Conservation (phyloP, 208 protist genomes). For the Leishmania gerbilli region DNA sequence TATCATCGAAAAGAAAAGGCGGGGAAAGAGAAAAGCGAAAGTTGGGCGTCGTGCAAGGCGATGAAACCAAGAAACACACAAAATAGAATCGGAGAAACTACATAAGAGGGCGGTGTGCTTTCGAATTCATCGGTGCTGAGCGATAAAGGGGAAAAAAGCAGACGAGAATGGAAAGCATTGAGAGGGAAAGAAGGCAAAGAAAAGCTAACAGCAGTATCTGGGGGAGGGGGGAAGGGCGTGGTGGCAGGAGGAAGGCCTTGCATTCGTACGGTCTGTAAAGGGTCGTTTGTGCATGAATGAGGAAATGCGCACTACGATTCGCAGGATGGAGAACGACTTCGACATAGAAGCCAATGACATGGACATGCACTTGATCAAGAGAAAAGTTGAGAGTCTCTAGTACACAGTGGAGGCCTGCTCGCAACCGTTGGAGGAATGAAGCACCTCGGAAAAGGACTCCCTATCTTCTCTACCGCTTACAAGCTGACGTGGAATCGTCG, state of each 20-base stretch:
- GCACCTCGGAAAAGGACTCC: conserved; percentile 11
- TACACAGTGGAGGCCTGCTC: conserved; percentile 6
- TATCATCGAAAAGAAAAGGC: not conserved
- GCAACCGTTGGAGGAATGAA: not conserved
- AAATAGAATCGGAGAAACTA: not conserved
- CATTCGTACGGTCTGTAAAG: not conserved
- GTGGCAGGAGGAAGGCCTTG: not conserved
- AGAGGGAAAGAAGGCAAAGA: conserved; percentile 19
- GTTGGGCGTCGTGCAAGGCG: not conserved
- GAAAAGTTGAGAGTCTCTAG: conserved; percentile 3
- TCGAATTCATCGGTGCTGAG: not conserved
- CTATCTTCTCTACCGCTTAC: conserved; percentile 20
- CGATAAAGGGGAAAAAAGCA: conserved; percentile 2
- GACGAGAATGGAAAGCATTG: not conserved
- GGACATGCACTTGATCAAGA: not conserved
- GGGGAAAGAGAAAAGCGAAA: conserved; percentile 5
- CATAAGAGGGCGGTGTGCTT: not conserved
- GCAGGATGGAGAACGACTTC: not conserved
- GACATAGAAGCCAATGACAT: not conserved
- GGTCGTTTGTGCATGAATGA: not conserved
- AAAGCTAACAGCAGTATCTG: conserved; percentile 1
- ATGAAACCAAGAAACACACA: not conserved
- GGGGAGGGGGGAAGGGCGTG: no score
- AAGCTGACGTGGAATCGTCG: conserved; percentile 29
- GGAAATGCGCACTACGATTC: not conserved